phyloP scores from a whole-genome alignment of 169 alveolate species.

The Fabrea salina region DNA sequence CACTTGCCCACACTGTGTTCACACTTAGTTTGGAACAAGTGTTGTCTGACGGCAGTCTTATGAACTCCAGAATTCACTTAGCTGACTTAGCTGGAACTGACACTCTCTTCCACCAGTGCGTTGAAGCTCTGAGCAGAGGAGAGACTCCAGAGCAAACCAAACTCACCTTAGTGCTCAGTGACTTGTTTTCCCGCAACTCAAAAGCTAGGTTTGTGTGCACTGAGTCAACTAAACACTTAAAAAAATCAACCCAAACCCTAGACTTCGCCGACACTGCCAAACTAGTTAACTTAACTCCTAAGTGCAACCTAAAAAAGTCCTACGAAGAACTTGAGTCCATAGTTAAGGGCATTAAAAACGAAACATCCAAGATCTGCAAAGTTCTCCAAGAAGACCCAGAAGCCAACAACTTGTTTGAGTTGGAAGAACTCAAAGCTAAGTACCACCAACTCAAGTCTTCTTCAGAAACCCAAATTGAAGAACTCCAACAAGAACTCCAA shows the following conservation, averaged over 20 bases:
- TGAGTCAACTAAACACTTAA: constrained; percentile 54
- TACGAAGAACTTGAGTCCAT: constrained; percentile 14
- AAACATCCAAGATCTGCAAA: neutral
- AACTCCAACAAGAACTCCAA: neutral
- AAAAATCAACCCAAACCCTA: constrained; percentile 63
- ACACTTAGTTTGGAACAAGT: constrained; percentile 56
- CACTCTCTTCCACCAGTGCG: constrained; percentile 48
- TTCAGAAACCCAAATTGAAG: constrained; percentile 15
- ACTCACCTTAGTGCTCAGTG: constrained; percentile 65
- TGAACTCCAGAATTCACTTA: constrained; percentile 59
- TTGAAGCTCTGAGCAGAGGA: constrained; percentile 29
- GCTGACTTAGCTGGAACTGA: constrained; percentile 84
- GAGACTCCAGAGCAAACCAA: constrained; percentile 42
- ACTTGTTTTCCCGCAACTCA: constrained; percentile 72
- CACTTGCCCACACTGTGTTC: constrained; percentile 88
- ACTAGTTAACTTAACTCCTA: constrained; percentile 58
- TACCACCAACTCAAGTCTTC: neutral
- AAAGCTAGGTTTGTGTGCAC: constrained; percentile 64
- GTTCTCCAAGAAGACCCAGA: neutral
- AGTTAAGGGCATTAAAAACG: neutral
- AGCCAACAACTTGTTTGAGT: neutral
- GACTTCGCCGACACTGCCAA: constrained; percentile 79
- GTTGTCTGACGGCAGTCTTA: constrained; percentile 40
- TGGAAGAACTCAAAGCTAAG: neutral
- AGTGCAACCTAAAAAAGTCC: neutral